Conservation (phyloP, 1,139 yeast genomes). For the Scheffersomyces titani region DNA sequence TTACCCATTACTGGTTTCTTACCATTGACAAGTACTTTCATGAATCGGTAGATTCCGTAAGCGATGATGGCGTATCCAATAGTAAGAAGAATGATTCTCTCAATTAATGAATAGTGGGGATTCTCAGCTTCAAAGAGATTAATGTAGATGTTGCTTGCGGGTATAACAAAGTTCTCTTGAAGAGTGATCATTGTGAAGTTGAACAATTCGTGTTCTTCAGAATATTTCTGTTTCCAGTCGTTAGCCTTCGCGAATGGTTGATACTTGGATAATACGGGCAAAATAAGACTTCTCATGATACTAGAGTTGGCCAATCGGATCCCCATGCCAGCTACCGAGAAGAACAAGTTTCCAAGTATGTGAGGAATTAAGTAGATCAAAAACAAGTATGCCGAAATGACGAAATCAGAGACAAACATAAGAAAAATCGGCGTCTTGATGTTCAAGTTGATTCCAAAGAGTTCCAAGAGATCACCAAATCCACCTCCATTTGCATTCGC, state of each 20-base stretch:
- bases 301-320: conserved; percentile 1
- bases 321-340: conserved; percentile 13
- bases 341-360: conserved; percentile 41
- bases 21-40: conserved; percentile 36
- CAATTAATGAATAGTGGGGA: conserved; percentile 23
- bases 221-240: conserved; percentile 1
- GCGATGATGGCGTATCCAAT: conserved; percentile 43
- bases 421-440: conserved; percentile 38
- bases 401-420: conserved; percentile 39
- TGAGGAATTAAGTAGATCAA: conserved; percentile 58
- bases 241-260: background rate
- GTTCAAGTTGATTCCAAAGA: conserved; percentile 38
- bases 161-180: conserved; percentile 7
- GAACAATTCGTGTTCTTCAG: conserved; percentile 11
- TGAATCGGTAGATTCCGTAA: conserved; percentile 26
- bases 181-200: conserved; percentile 10
- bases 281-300: background rate
- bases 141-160: conserved; percentile 8
- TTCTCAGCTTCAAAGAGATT: conserved; percentile 19
- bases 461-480: conserved; percentile 26
- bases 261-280: background rate
- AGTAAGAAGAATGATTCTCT: conserved; percentile 33
- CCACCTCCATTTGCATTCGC: conserved; percentile 11
- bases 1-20: conserved; percentile 49
- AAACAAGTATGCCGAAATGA: conserved; percentile 45